Conservation (phyloP, 2,329 filamentous ascomycete genomes). For the Ophiocordyceps polyrhachis-furcata region DNA sequence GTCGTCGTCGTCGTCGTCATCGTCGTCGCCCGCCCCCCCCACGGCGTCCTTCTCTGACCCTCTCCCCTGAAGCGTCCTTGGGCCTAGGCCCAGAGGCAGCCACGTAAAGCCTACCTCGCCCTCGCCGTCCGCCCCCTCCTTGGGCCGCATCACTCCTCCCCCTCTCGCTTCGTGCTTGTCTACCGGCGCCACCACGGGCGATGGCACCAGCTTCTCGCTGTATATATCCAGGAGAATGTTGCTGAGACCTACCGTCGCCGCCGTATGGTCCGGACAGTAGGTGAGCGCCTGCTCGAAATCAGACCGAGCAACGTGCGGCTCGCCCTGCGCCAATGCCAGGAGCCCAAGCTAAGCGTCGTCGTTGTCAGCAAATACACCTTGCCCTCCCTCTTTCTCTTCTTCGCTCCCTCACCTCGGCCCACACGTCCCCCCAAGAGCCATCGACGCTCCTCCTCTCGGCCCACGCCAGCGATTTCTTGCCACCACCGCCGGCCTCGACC, state of each 20-base stretch:
- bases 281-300: conserved; percentile 71
- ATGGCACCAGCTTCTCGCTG: conserved; percentile 44
- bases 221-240: conserved; percentile 79
- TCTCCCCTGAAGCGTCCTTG: not conserved
- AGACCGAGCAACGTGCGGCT: conserved; percentile 49
- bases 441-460: conserved; percentile 65
- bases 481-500: conserved; percentile 41
- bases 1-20: conserved; percentile 5
- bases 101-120: not conserved
- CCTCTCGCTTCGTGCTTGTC: not conserved
- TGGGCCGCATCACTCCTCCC: too few relatives aligned
- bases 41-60: not conserved
- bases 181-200: conserved; percentile 27
- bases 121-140: not conserved
- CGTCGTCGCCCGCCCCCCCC: too few relatives aligned
- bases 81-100: not conserved
- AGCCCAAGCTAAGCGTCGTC: conserved; percentile 43
- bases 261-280: conserved; percentile 61
- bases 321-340: conserved; percentile 41
- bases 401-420: conserved; percentile 46
- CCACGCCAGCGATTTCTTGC: conserved; percentile 48
- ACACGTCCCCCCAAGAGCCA: conserved; percentile 69
- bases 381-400: not conserved
- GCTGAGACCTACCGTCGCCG: conserved; percentile 64
- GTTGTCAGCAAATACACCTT: not conserved